These are phyloP conservation scores for Exutisphaerella laricina DNA, from an alignment of 2,329 filamentous ascomycete genomes.

Conservation along the genomic window DNA sequence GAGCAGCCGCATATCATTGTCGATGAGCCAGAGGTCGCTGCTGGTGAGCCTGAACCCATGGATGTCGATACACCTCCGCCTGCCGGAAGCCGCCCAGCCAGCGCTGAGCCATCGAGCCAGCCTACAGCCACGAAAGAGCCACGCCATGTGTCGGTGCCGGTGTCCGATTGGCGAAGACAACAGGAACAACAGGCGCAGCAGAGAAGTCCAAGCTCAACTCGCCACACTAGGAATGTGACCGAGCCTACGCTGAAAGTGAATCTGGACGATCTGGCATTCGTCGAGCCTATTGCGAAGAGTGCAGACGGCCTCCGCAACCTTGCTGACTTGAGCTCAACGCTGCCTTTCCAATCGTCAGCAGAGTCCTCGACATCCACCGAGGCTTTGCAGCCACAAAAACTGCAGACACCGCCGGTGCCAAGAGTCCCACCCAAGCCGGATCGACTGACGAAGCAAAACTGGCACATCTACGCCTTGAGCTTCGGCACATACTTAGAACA, in stretches of 20 bases:
- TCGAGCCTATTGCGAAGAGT: conserved; percentile 41
- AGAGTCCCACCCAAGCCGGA: conserved; percentile 35
- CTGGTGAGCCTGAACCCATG: conserved; percentile 38
- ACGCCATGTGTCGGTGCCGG: conserved; percentile 31
- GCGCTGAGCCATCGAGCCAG: conserved; percentile 6
- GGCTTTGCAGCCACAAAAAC: conserved; percentile 34
- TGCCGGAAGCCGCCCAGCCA: conserved; percentile 9
- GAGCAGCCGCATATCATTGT: conserved; percentile 28
- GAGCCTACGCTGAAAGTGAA: conserved; percentile 16
- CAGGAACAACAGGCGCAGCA: conserved; percentile 17
- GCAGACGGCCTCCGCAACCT: conserved; percentile 49
- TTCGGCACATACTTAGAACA: conserved; percentile 53
- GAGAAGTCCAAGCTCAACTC: conserved; percentile 7
- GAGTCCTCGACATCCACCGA: conserved; percentile 41
- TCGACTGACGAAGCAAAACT: conserved; percentile 44
- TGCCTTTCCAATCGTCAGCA: conserved; percentile 56
- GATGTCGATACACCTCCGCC: conserved; percentile 42
- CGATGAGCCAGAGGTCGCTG: conserved; percentile 24
- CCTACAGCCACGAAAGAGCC: conserved; percentile 22
- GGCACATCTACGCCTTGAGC: conserved; percentile 47
- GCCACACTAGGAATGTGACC: conserved; percentile 14
- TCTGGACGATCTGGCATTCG: conserved; percentile 47
- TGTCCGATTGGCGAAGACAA: conserved; percentile 30
- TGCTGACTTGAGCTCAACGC: conserved; percentile 47
- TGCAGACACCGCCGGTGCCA: conserved; percentile 50